These are phyloP conservation scores for Pseudomassariella vexata DNA, from an alignment of 2,329 filamentous ascomycete species.

Conservation along the genomic window DNA sequence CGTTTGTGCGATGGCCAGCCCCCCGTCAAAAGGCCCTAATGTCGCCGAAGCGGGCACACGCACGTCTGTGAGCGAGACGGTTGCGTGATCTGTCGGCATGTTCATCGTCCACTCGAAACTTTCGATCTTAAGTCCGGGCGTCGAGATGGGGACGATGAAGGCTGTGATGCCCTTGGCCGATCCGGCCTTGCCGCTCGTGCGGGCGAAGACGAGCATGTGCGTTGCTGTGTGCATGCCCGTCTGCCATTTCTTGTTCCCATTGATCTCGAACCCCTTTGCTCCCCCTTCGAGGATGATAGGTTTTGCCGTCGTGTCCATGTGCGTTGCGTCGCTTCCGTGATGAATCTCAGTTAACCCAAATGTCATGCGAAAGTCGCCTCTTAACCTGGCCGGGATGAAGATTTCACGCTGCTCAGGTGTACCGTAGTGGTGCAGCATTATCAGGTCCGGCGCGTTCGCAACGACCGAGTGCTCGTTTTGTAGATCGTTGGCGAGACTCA, in stretches of 20 bases:
- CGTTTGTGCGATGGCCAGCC: conserved; percentile 56
- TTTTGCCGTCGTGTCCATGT: conserved; percentile 50
- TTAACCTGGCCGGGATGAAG: conserved; percentile 45
- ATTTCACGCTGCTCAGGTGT: conserved; percentile 45
- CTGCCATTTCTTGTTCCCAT: conserved; percentile 60
- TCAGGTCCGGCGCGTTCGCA: conserved; percentile 56
- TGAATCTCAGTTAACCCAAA: conserved; percentile 58
- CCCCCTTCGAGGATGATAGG: conserved; percentile 34
- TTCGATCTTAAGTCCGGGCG: conserved; percentile 45
- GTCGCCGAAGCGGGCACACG: conserved; percentile 47
- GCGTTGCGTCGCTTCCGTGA: conserved; percentile 58
- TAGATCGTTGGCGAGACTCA: conserved; percentile 58
- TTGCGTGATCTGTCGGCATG: conserved; percentile 62
- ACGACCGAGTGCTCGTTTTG: conserved; percentile 59
- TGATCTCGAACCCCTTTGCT: conserved; percentile 43
- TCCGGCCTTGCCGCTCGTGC: conserved; percentile 48
- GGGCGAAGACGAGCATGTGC: conserved; percentile 56
- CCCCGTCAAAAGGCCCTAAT: conserved; percentile 45
- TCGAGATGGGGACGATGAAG: conserved; percentile 50
- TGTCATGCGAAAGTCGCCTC: conserved; percentile 48
- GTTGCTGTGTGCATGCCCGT: conserved; percentile 57
- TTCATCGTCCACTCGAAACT: conserved; percentile 62
- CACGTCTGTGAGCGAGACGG: conserved; percentile 50
- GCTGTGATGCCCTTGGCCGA: conserved; percentile 52
- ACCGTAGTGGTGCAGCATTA: conserved; percentile 59